Evolutionary conservation across 2,329 filamentous ascomycete genomes (phyloP).

Genomic region (Ascochyta lentis): DNA sequence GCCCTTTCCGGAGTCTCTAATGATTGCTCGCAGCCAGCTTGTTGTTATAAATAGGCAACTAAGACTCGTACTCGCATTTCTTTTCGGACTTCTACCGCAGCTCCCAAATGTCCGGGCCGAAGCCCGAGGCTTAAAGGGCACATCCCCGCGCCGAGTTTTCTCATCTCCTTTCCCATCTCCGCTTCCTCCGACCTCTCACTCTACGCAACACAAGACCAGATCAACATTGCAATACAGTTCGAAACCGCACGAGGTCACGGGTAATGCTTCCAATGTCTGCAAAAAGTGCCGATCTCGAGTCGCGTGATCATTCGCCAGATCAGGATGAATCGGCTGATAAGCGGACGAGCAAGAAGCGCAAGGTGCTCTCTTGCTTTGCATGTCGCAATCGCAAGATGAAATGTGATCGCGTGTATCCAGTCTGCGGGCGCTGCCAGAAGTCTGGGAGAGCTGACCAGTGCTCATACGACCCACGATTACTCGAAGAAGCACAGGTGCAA

Average conservation of each 20-base stretch:
- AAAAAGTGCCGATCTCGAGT: slow-evolving; percentile 34
- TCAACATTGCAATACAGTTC: not conserved
- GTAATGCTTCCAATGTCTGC: slow-evolving; percentile 32
- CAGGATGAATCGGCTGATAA: slow-evolving; percentile 45
- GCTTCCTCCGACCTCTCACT: slow-evolving; percentile 11
- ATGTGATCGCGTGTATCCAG: slow-evolving; percentile 54
- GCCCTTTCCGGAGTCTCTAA: too few species aligned
- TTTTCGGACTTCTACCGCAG: not conserved
- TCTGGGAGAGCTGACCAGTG: slow-evolving; percentile 53
- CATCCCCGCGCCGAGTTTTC: slow-evolving; percentile 4
- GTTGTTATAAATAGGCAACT: too few species aligned
- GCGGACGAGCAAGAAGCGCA: slow-evolving; percentile 51
- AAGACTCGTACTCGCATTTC: too few species aligned
- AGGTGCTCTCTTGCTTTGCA: slow-evolving; percentile 56
- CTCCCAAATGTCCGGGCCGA: slow-evolving; percentile 11
- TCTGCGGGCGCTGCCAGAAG: slow-evolving; percentile 54
- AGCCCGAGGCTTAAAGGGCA: slow-evolving; percentile 12
- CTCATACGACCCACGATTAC: slow-evolving; percentile 48
- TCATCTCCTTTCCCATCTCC: slow-evolving; percentile 25
- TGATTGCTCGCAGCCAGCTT: too few species aligned
- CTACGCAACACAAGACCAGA: not conserved
- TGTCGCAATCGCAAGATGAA: slow-evolving; percentile 57
- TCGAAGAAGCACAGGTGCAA: slow-evolving; percentile 35
- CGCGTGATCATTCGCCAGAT: slow-evolving; percentile 42
- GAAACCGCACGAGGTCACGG: not conserved